Conservation (phyloP, 2,329 filamentous ascomycete genomes). For the Diaporthe longicolla region DNA sequence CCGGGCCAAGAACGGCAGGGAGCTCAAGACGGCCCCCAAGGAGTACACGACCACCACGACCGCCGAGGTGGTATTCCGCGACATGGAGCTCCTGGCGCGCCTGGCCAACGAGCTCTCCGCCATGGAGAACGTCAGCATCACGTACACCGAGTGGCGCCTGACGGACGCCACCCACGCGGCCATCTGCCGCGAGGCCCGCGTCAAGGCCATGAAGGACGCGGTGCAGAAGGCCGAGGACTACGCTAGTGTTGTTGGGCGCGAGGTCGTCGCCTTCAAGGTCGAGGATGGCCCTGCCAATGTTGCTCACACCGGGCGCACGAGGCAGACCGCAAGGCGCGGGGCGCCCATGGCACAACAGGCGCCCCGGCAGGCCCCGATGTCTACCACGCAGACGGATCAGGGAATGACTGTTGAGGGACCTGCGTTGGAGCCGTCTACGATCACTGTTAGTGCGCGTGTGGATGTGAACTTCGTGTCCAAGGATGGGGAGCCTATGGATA, state of each 20-base stretch:
- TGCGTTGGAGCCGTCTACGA: slow-evolving; percentile 42
- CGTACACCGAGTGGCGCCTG: slow-evolving; percentile 44
- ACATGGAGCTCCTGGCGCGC: slow-evolving; percentile 42
- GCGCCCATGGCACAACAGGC: background rate
- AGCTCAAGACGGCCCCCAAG: slow-evolving; percentile 10
- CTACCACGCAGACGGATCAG: background rate
- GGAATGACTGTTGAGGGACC: slow-evolving; percentile 35
- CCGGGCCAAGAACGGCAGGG: background rate
- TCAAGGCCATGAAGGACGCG: slow-evolving; percentile 44
- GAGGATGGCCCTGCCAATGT: slow-evolving; percentile 40
- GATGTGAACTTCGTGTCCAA: slow-evolving; percentile 43
- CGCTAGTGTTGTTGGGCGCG: slow-evolving; percentile 42
- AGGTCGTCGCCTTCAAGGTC: slow-evolving; percentile 44
- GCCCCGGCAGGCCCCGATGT: background rate
- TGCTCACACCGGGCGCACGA: background rate
- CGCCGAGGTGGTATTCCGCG: slow-evolving; percentile 44
- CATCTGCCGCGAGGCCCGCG: slow-evolving; percentile 44
- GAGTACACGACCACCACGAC: slow-evolving; percentile 38
- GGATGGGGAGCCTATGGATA: slow-evolving; percentile 23
- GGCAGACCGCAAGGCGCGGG: background rate
- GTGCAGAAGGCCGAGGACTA: slow-evolving; percentile 46
- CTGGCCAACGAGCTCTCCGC: slow-evolving; percentile 41
- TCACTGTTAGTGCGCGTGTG: slow-evolving; percentile 42
- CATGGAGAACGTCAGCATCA: slow-evolving; percentile 44
- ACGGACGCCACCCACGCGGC: slow-evolving; percentile 39